A percentile compares a stretch with the other conserved stretches of the same genome.
Conservation (phyloP, 2,329 filamentous ascomycete species). For the Alternaria gansuensis region DNA sequence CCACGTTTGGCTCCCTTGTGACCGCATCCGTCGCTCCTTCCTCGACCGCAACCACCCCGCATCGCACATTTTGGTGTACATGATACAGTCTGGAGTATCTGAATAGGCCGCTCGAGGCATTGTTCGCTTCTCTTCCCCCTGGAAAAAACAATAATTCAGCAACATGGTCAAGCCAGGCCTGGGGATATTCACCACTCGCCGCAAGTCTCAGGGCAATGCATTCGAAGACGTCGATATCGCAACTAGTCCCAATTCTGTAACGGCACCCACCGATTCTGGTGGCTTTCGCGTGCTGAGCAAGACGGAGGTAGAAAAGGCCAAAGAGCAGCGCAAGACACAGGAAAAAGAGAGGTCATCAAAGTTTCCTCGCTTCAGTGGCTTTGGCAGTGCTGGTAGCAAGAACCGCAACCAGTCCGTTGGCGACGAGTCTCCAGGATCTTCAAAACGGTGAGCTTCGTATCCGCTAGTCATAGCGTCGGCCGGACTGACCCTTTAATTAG, state of each 20-base stretch:
- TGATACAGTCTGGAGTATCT: constrained; percentile 26
- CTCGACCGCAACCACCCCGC: constrained; percentile 16
- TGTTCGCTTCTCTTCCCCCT: constrained; percentile 23
- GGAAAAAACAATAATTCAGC: neutral
- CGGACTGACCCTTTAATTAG: constrained; percentile 45
- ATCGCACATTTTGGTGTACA: constrained; percentile 23
- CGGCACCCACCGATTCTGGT: constrained; percentile 33
- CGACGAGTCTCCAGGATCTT: constrained; percentile 48
- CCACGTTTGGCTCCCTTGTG: constrained; percentile 3
- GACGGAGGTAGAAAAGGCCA: constrained; percentile 42
- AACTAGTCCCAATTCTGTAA: constrained; percentile 36
- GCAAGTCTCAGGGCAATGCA: constrained; percentile 51
- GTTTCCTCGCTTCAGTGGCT: constrained; percentile 48
- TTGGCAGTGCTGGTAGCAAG: constrained; percentile 42
- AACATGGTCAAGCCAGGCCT: constrained; percentile 48
- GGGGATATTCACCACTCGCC: constrained; percentile 46
- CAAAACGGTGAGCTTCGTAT: constrained; percentile 47
- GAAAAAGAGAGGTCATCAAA: constrained; percentile 46
- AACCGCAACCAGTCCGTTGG: constrained; percentile 49
- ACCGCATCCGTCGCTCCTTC: constrained; percentile 11
- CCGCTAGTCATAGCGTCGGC: constrained; percentile 35
- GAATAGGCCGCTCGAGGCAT: constrained; percentile 34
- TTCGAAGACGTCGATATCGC: constrained; percentile 41
- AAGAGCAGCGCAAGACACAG: constrained; percentile 42
- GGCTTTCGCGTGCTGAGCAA: constrained; percentile 50